phyloP scores from a whole-genome alignment of 495 filamentous ascomycete genomes.

The Talaromyces trachyspermus region DNA sequence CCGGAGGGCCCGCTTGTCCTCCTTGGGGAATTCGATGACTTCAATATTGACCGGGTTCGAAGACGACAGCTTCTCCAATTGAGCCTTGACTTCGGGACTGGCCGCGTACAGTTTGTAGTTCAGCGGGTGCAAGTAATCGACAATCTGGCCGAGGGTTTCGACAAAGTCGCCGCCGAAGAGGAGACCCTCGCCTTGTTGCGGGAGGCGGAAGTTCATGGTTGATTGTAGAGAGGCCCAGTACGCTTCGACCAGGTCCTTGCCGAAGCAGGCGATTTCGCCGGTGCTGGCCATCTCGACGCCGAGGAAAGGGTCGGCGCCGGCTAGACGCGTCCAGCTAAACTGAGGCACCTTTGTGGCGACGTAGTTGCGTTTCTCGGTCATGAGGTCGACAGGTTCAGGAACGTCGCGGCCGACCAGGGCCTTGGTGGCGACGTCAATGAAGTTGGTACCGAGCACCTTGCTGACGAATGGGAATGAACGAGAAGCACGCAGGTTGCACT shows the following conservation, averaged over 20 bases:
- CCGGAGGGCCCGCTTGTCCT: constrained; percentile 88
- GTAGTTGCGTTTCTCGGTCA: constrained; percentile 82
- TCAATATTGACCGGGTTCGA: constrained; percentile 66
- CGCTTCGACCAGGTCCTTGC: constrained; percentile 88
- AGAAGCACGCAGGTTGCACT: constrained; percentile 96
- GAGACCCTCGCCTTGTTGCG: constrained; percentile 86
- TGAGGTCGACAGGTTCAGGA: constrained; percentile 80
- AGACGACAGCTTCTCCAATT: constrained; percentile 64
- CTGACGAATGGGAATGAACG: constrained; percentile 96
- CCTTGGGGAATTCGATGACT: constrained; percentile 94
- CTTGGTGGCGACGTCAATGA: constrained; percentile 93
- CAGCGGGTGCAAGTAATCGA: constrained; percentile 77
- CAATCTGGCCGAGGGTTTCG: constrained; percentile 64
- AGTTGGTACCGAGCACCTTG: constrained; percentile 95
- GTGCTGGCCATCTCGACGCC: constrained; percentile 97
- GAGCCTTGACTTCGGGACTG: constrained; percentile 67
- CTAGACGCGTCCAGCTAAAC: constrained; percentile 98
- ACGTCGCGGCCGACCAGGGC: constrained; percentile 83
- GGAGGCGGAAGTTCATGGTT: constrained; percentile 98
- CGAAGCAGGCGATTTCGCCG: constrained; percentile 97
- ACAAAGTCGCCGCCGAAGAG: constrained; percentile 80
- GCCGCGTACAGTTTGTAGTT: constrained; percentile 92
- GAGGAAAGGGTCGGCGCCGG: constrained; percentile 93
- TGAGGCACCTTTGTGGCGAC: constrained; percentile 95
- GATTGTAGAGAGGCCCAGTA: constrained; percentile 96